Conservation (phyloP, 805 yeast genomes). For the Candida xiaguanensis region DNA sequence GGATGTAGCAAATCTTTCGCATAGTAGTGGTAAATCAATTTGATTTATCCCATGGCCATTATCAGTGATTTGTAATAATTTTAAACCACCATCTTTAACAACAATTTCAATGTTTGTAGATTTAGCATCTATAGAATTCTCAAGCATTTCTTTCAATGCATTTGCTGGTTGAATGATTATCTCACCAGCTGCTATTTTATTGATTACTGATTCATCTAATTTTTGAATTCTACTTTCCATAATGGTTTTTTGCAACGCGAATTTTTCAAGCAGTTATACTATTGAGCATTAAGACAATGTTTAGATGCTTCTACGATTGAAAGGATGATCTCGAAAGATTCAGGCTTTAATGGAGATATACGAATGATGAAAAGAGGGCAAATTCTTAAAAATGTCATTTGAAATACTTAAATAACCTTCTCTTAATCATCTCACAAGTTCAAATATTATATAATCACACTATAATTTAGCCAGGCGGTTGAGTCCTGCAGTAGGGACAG, state of each 20-base stretch:
- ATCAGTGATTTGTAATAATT: slow-evolving; percentile 81
- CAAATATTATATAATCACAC: no score
- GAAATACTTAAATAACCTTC: no score
- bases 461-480: no score
- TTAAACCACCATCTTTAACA: slow-evolving; percentile 90
- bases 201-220: slow-evolving; percentile 71
- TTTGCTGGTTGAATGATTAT: slow-evolving; percentile 91
- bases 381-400: no score
- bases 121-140: slow-evolving; percentile 87
- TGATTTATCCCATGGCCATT: slow-evolving; percentile 79
- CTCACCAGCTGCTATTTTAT: slow-evolving; percentile 96
- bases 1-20: slow-evolving; percentile 91
- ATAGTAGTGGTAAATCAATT: slow-evolving; percentile 73
- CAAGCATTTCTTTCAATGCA: slow-evolving; percentile 89
- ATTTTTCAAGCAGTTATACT: not conserved
- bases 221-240: slow-evolving; percentile 15
- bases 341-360: no score
- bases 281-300: no score
- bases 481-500: no score
- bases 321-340: no score
- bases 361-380: no score
- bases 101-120: slow-evolving; percentile 70
- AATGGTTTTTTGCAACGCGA: slow-evolving; percentile 1
- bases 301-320: no score
- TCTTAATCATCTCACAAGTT: no score